These are phyloP conservation scores for Cylindricascospora bacillispora DNA, from an alignment of 1,139 yeast species.

Conservation along the genomic window DNA sequence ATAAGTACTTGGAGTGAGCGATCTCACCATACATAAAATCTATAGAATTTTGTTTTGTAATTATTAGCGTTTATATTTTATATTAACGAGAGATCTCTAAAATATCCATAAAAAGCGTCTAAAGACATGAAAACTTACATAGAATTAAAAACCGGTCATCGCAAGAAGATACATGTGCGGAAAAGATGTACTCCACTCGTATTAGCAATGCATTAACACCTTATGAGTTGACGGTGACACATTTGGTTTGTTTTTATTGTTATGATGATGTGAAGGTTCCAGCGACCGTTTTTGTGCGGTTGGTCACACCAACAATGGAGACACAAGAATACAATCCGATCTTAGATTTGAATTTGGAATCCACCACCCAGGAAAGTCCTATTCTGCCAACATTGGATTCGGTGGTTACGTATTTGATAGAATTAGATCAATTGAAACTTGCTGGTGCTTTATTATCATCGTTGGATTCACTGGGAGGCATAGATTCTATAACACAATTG, in stretches of 20 bases:
- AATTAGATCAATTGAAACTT: neutral
- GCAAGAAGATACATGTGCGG: too few species aligned
- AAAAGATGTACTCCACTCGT: too few species aligned
- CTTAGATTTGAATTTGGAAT: too few species aligned
- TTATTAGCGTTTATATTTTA: neutral
- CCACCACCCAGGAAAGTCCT: conserved; percentile 1
- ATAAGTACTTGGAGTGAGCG: conserved; percentile 54
- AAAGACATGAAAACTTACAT: neutral
- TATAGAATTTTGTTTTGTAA: neutral
- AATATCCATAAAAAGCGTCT: neutral
- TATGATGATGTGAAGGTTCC: conserved; percentile 6
- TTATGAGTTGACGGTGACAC: conserved; percentile 18
- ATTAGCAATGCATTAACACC: conserved; percentile 12
- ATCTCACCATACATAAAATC: too few species aligned
- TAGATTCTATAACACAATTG: neutral
- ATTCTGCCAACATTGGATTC: conserved; percentile 1
- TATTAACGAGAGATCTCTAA: neutral
- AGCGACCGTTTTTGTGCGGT: conserved; percentile 7
- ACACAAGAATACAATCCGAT: conserved; percentile 2
- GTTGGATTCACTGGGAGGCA: neutral
- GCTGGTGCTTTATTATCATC: neutral
- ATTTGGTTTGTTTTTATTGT: conserved; percentile 13
- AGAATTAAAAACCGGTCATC: neutral
- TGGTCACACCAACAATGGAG: conserved; percentile 7
- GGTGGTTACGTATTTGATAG: conserved; percentile 1